Evolutionary conservation across 495 filamentous ascomycete species (phyloP), one percentile per base, ranked within the genome.

Genomic region (Clohesyomyces aquaticus): DNA sequence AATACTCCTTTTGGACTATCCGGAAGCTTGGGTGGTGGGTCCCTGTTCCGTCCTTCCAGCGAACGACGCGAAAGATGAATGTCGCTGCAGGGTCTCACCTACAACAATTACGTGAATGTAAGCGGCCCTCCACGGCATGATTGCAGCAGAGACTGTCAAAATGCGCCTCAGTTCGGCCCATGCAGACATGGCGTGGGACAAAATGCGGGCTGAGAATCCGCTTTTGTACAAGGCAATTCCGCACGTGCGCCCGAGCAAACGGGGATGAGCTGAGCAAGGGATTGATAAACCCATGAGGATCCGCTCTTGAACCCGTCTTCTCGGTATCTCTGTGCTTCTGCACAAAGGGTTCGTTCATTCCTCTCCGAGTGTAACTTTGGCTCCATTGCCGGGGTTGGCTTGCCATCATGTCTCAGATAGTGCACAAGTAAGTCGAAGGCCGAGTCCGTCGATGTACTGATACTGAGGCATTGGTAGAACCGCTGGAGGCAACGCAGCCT

Each of bases 401-500:
- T 23, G 10, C 35, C 23, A 46, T 10, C 54, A 46, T 45, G 35
- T 26, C 19, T 57, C 54, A 28, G 28, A 32, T 55, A 25, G 26
- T 27, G 12, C 29, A 41, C 29, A 16, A 22, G 52, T 27, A 38
- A 18, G 27, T 55, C 3, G 3, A 14, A 14, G 3, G 52, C n/a
- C 26, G n/a, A n/a, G n/a, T n/a, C n/a, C n/a, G n/a, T n/a, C n/a
- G n/a, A n/a, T n/a, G n/a, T n/a, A n/a, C n/a, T n/a, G 3, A 23
- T 14, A 27, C 52, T 55, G 18, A 52, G 25, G 18, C 10, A 14
- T 22, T 3, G 11, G 14, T 23, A 66, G 47, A 25, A 66, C 62
- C 18, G 22, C 56, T 38, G 63, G 63, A 21, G 63, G 63, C 18
- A 66, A 66, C 21, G 25, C 47, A 4, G 63, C 63, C 35, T 66